Base-by-base conservation (phyloP, 768 basidiomycete genomes). In the Amanita molliuscula region DNA sequence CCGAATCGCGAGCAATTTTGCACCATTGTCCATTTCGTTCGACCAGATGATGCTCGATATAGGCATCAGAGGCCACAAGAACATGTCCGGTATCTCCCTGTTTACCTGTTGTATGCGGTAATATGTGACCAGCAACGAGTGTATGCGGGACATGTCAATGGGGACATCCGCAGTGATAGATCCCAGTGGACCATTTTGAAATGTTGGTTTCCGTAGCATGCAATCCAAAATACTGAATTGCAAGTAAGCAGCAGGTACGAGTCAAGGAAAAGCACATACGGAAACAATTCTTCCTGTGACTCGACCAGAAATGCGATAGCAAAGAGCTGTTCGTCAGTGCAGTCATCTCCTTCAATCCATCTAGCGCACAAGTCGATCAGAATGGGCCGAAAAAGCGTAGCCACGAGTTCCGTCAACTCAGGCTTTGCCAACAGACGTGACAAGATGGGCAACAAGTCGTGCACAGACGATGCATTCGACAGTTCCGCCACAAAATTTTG, bases 31-130 rank as follows among this genome's bases (percentile, higher is more conserved):
- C n/a, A 72, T 59, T 38, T 64, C 55, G 2, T 64, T 56, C 1
- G 67, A 65, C 69, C 71, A 75, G 6, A 75, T 71, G 20, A 78
- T 58, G 40, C 56, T 58, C 8, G 69, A 70, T 23, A 78, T 59
- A 9, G 81, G 75, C 54, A 81, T 74, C 20, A 81, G 66, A 0
- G 75, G 66, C 91, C 92, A 95, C 29, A 65, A 58, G n/a, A 81
- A 65, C 13, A 76, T 66, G 13, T 59, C 53, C 2, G 89, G 82
- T 16, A 93, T 72, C 53, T 79, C 69, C 13, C 81, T 79, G 61
- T 88, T 91, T 20, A 80, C 80, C 59, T 76, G 73, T 15, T 93
- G 70, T 44, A 95, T 74, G 34, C 93, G 82, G 60, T 87, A 87
- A 59, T 93, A 89, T 0, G 87, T 78, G 38, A 95, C 71, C 28